Conservation (phyloP, 2,329 filamentous ascomycete genomes). For the Blastomyces parvus region DNA sequence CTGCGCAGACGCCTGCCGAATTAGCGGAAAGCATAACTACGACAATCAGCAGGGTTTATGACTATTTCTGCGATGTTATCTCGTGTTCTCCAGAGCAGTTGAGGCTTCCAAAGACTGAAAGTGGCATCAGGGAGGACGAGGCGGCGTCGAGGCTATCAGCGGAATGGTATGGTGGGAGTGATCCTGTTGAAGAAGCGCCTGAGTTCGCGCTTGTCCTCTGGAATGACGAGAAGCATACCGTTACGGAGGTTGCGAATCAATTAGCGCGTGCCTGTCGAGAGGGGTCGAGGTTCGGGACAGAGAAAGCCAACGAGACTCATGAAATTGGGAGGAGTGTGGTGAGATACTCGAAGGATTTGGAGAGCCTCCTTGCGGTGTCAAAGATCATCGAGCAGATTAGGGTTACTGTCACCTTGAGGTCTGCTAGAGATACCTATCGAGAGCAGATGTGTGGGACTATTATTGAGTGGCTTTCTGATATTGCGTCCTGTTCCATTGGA, state of each 20-base stretch:
- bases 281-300: conserved; percentile 56
- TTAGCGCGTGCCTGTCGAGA: conserved; percentile 80
- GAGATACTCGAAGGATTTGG: conserved; percentile 62
- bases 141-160: conserved; percentile 63
- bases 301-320: conserved; percentile 79
- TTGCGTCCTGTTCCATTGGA: conserved; percentile 78
- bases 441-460: conserved; percentile 99
- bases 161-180: conserved; percentile 59
- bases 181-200: conserved; percentile 52
- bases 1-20: conserved; percentile 63
- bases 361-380: conserved; percentile 65
- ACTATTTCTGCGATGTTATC: conserved; percentile 96
- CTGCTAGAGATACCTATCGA: conserved; percentile 85
- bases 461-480: conserved; percentile 90
- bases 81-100: conserved; percentile 96
- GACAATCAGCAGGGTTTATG: conserved; percentile 75
- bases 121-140: conserved; percentile 75
- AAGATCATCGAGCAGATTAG: conserved; percentile 90
- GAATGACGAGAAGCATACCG: conserved; percentile 98
- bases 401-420: conserved; percentile 88
- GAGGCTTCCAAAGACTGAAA: conserved; percentile 70
- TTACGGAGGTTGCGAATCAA: conserved; percentile 81
- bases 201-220: conserved; percentile 83
- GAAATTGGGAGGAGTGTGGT: conserved; percentile 79
- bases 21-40: conserved; percentile 68